These are phyloP conservation scores for Jatropha podagrica DNA, from an alignment of 441 rosid genomes.

Conservation along the genomic window DNA sequence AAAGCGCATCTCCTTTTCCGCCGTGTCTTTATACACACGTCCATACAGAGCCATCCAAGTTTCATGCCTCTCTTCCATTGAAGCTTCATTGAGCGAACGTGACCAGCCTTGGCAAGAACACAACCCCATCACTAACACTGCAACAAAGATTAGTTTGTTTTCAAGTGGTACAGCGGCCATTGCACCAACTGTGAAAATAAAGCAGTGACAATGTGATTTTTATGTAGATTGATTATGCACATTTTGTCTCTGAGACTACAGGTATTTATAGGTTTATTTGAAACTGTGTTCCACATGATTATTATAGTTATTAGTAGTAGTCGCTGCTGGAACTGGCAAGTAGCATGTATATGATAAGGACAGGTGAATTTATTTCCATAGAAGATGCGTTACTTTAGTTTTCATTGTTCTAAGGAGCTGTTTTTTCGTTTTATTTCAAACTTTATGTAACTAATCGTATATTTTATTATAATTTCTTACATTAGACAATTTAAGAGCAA, in stretches of 20 bases:
- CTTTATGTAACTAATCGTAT: too few relatives aligned
- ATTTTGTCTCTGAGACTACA: neutral
- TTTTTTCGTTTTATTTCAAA: too few relatives aligned
- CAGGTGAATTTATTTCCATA: neutral
- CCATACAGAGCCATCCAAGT: conserved; percentile 45
- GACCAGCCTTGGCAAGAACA: conserved; percentile 39
- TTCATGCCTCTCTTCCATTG: conserved; percentile 32
- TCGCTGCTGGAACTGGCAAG: conserved; percentile 23
- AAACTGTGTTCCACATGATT: neutral
- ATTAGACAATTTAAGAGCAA: too few relatives aligned
- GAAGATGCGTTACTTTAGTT: neutral
- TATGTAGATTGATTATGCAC: neutral
- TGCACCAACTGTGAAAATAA: neutral
- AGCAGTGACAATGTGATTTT: neutral
- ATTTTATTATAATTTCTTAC: too few relatives aligned
- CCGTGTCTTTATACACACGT: conserved; percentile 27
- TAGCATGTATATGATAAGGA: conserved; percentile 5
- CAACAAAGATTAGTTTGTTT: neutral
- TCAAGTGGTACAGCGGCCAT: neutral
- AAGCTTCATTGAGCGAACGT: conserved; percentile 26
- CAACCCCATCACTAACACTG: conserved; percentile 24
- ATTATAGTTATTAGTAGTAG: neutral
- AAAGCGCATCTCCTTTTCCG: conserved; percentile 49
- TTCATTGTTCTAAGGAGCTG: neutral
- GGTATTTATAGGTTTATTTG: conserved; percentile 21